Percentiles rank a stretch among this genome's conserved stretches.
These are phyloP conservation scores for Pichia sp. DNA, from an alignment of 1,139 yeast species.

Conservation along the genomic window DNA sequence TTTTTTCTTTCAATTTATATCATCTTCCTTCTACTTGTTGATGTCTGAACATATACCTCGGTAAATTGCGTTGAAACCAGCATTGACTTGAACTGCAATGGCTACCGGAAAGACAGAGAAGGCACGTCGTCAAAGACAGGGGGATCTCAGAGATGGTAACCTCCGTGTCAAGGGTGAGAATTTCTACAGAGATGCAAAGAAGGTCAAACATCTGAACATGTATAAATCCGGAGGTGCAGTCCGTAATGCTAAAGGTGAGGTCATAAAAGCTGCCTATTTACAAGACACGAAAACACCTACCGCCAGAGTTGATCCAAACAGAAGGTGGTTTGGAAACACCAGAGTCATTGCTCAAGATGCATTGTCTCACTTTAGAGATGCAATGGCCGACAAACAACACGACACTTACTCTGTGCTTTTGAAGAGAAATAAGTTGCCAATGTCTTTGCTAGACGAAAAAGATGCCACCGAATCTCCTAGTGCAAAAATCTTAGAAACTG, in stretches of 20 bases:
- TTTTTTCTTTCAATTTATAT: not conserved
- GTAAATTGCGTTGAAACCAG: not conserved
- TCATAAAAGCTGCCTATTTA: conserved; percentile 79
- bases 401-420: conserved; percentile 86
- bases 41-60: not conserved
- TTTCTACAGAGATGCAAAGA: conserved; percentile 91
- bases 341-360: conserved; percentile 98
- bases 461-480: conserved; percentile 63
- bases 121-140: conserved; percentile 76
- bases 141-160: conserved; percentile 81
- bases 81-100: conserved; percentile 44
- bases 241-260: conserved; percentile 82
- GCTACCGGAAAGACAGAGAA: conserved; percentile 93
- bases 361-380: conserved; percentile 86
- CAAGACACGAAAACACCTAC: conserved; percentile 85
- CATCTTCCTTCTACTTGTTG: not conserved
- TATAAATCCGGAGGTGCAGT: conserved; percentile 87
- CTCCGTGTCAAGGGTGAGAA: conserved; percentile 95
- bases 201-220: conserved; percentile 86
- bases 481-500: conserved; percentile 82
- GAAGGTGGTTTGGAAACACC: conserved; percentile 97
- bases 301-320: conserved; percentile 93
- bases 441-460: conserved; percentile 89
- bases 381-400: conserved; percentile 80
- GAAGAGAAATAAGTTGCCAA: conserved; percentile 88